These are phyloP conservation scores for Closterium sp. DNA, from an alignment of 139 green algal species.

Conservation along the genomic window DNA sequence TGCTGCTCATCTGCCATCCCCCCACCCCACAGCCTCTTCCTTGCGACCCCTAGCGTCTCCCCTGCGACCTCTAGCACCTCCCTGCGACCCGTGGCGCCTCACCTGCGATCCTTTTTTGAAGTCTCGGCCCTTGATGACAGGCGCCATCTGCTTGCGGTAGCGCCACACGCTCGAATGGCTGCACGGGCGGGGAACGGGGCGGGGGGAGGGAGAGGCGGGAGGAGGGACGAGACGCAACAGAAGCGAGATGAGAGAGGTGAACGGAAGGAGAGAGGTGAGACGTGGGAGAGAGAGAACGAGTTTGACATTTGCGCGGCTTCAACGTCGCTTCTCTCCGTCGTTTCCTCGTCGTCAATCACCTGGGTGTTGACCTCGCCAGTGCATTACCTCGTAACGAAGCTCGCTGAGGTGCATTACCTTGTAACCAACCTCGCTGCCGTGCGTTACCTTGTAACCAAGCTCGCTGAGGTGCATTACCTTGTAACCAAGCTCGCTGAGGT, in stretches of 20 bases:
- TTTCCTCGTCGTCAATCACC: too few relatives aligned
- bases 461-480: too few relatives aligned
- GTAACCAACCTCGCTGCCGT: too few relatives aligned
- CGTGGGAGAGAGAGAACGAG: not conserved
- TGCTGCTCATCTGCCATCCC: not conserved
- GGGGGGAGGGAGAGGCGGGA: not conserved
- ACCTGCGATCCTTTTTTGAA: constrained; percentile 35
- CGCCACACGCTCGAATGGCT: constrained; percentile 19
- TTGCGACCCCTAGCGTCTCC: not conserved
- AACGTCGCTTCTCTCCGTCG: not conserved
- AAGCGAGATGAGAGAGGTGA: not conserved
- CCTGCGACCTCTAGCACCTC: not conserved
- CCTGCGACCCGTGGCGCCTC: not conserved
- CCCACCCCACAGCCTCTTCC: not conserved
- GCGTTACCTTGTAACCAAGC: too few relatives aligned
- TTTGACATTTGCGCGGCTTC: not conserved
- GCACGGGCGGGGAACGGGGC: not conserved
- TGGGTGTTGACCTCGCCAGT: too few relatives aligned
- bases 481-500: too few relatives aligned
- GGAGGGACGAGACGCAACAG: not conserved
- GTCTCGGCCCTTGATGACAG: constrained; percentile 3
- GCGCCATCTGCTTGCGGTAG: constrained; percentile 14
- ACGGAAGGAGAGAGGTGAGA: not conserved
- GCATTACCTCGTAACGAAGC: too few relatives aligned
- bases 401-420: too few relatives aligned